phyloP scores from a whole-genome alignment of 805 yeast genomes.

The Zygosaccharomyces lentus region DNA sequence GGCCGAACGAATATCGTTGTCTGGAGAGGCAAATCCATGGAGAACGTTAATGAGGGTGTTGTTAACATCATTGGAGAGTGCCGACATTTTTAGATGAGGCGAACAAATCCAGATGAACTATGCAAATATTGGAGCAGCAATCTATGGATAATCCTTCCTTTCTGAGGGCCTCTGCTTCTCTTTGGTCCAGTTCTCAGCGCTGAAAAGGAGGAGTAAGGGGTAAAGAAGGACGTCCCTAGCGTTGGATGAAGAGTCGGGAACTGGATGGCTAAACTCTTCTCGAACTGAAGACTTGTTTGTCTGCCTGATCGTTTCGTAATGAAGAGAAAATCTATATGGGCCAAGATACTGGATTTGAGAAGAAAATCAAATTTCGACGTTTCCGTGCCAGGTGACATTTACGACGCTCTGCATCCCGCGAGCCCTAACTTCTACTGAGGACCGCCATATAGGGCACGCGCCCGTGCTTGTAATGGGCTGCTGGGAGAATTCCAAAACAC shows the following conservation, averaged over 20 bases:
- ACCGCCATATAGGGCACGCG: too few species aligned
- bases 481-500: neutral
- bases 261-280: neutral
- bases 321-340: neutral
- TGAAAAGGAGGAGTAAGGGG: neutral
- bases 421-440: neutral
- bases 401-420: neutral
- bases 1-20: conserved; percentile 64
- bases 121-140: neutral
- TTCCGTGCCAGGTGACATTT: neutral
- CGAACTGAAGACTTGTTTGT: neutral
- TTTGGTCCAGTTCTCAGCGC: neutral
- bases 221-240: neutral
- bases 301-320: neutral
- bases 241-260: neutral
- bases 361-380: neutral
- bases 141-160: too few species aligned
- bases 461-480: neutral
- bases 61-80: conserved; percentile 58
- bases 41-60: conserved; percentile 52
- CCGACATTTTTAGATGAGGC: conserved; percentile 31
- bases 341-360: neutral
- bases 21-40: conserved; percentile 69
- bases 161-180: neutral
- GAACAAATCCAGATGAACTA: neutral